Conservation (phyloP, 2,329 filamentous ascomycete species). For the Microsporum audouinii region DNA sequence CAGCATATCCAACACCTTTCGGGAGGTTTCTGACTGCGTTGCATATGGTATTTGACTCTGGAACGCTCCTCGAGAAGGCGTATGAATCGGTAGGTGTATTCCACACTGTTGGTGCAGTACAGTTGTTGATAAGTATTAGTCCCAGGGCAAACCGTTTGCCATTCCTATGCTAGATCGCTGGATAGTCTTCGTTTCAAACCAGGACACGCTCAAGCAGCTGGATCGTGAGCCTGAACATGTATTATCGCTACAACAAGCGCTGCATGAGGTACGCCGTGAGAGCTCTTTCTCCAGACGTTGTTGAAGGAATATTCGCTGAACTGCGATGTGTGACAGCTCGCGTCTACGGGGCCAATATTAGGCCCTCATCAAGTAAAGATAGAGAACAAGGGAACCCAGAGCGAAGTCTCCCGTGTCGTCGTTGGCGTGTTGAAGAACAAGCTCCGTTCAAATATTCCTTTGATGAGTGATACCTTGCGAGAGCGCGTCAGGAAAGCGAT, state of each 20-base stretch:
- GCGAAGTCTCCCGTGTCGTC: not conserved
- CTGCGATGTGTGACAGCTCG: not conserved
- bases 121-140: not conserved
- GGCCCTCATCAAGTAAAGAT: not conserved
- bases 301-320: not conserved
- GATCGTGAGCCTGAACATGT: not conserved
- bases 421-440: not conserved
- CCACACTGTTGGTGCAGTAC: not conserved
- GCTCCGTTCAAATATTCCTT: slow-evolving; percentile 1
- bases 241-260: not conserved
- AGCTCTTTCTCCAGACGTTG: not conserved
- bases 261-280: not conserved
- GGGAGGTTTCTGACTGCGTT: not conserved
- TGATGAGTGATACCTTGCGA: slow-evolving; percentile 1
- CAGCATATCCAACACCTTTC: not conserved
- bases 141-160: not conserved
- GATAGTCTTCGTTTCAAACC: not conserved
- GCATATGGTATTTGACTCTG: not conserved
- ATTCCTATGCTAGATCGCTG: not conserved
- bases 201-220: not conserved
- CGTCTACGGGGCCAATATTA: not conserved
- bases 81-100: not conserved
- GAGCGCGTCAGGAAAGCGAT: not conserved
- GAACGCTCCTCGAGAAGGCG: not conserved
- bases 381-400: slow-evolving; percentile 2